Conservation (phyloP, 164 flowering plant species). For the Nelumbo lutea region DNA sequence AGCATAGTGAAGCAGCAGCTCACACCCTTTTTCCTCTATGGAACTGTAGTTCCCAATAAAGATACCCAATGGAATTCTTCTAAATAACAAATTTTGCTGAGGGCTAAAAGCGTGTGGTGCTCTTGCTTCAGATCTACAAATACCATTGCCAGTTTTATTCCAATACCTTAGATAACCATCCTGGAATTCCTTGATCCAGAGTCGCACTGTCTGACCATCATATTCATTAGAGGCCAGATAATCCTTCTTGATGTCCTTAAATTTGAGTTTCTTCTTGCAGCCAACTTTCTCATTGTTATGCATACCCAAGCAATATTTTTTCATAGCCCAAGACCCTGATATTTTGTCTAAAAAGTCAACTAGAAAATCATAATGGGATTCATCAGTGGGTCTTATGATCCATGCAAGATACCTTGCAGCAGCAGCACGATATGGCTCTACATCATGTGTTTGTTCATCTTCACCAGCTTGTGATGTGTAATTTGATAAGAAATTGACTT, state of each 20-base stretch:
- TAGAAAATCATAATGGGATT: constrained; percentile 29
- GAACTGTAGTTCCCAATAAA: constrained; percentile 33
- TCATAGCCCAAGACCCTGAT: constrained; percentile 36
- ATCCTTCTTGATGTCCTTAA: constrained; percentile 15
- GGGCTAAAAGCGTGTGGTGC: constrained; percentile 1
- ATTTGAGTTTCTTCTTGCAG: constrained; percentile 27
- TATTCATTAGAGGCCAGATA: constrained; percentile 3
- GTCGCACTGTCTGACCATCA: constrained; percentile 18
- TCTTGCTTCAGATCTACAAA: constrained; percentile 12
- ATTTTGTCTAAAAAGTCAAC: constrained; percentile 32
- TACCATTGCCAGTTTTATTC: constrained; percentile 7
- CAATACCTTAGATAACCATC: constrained; percentile 17
- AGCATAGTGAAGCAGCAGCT: constrained; percentile 60
- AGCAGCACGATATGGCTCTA: constrained; percentile 19
- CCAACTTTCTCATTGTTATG: constrained; percentile 12
- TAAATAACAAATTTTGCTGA: constrained; percentile 27
- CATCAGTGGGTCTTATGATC: constrained; percentile 50
- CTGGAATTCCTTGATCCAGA: constrained; percentile 50
- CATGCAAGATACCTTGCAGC: constrained; percentile 72
- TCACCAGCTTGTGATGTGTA: constrained; percentile 7
- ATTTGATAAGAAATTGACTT: constrained; percentile 15
- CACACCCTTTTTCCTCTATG: constrained; percentile 39
- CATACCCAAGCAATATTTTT: constrained; percentile 17
- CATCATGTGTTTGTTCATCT: constrained; percentile 14
- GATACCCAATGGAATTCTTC: constrained; percentile 54